Evolutionary conservation across 2,329 filamentous ascomycete species (phyloP).

Genomic region (Lecanosticta acicola): DNA sequence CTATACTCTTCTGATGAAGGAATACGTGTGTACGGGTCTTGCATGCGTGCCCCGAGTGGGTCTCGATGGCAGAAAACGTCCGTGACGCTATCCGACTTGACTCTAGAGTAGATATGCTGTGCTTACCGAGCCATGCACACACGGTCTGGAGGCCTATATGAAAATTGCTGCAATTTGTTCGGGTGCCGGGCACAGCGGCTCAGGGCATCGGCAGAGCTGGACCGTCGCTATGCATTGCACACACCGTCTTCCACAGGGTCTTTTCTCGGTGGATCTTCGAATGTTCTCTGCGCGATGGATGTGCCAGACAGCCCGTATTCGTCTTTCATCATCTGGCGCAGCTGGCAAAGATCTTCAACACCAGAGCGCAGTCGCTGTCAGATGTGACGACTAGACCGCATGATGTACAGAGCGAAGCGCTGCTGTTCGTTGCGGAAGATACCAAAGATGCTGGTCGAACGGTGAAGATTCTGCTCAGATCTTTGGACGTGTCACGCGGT

Average conservation of each 20-base stretch:
- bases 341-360: not conserved
- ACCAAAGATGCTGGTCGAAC: not conserved
- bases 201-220: not conserved
- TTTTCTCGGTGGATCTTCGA: not conserved
- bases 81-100: not conserved
- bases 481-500: not conserved
- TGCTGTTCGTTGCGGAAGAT: not conserved
- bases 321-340: not conserved
- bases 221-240: not conserved
- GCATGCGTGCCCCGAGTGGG: constrained; percentile 8
- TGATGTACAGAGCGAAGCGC: not conserved
- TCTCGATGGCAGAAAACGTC: constrained; percentile 1
- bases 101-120: not conserved
- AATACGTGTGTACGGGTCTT: constrained; percentile 13
- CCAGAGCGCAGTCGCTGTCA: not conserved
- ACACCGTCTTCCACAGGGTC: not conserved
- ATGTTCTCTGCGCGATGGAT: too few species aligned
- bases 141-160: not conserved
- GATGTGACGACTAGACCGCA: not conserved
- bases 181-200: not conserved
- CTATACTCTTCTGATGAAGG: constrained; percentile 13
- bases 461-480: not conserved
- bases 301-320: too few species aligned
- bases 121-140: not conserved
- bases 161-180: not conserved